Base-by-base conservation (phyloP, 2,329 filamentous ascomycete genomes). In the Trichoderma simmonsii region DNA sequence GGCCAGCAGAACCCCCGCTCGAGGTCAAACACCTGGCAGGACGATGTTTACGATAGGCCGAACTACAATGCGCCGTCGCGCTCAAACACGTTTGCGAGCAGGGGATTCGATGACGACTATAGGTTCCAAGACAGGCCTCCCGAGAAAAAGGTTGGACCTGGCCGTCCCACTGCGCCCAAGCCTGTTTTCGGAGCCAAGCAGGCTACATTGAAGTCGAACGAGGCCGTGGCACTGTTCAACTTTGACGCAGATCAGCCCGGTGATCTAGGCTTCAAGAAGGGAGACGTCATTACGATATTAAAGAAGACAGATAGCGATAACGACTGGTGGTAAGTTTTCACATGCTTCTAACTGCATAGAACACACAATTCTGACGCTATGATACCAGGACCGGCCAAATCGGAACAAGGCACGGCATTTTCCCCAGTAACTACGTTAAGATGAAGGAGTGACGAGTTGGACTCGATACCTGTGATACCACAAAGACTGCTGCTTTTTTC, bases 201-300 rank as follows among this genome's bases (percentile, higher is more conserved):
- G 81, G 84, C 87, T 63, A 73, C 84, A 73, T 78, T 90, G 73
- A 88, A 86, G 79, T 86, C 88, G 76, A 94, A 98, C 76, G 93
- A 98, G 82, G 96, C 94, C 0, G 86, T 98, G 24, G 96, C 96
- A 3, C 86, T 98, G 74, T 98, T 93, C 82, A 97, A 93, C 2
- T 99, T 99, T 79, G 95, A 98, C 74, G 91, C 94, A 0, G 95
- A 97, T 78, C 95, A 98, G 81, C 90, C 94, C 0, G 95, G 95
- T 5, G 95, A 99, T 80, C 81, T 98, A 71, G 93, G 92, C 0
- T 99, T 99, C 83, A 97, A 97, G 85, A 99, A 99, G 86, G 96
- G 96, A 24, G 96, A 99, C 34, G 82, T 98, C 71, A 98, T 99
- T 75, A 98, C 94, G 1, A 94, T 99, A 72, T 81, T 97, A 71